phyloP scores from a whole-genome alignment of 176 grass and related monocot genomes.

The Aegilops longissima region DNA sequence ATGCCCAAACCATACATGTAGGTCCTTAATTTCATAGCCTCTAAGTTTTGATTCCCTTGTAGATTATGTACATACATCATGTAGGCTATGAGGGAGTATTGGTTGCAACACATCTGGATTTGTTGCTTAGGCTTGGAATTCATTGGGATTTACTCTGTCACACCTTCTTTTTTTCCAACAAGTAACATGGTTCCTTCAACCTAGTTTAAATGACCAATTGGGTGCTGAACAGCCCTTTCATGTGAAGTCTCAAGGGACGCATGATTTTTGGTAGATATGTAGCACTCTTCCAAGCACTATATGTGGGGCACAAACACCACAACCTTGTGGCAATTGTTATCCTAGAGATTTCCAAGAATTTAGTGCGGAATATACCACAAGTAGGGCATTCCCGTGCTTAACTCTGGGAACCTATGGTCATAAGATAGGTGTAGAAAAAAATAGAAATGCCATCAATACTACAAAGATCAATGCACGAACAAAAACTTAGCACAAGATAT shows the following conservation, averaged over 20 bases:
- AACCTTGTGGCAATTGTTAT: not conserved
- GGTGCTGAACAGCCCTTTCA: not conserved
- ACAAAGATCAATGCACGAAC: not conserved
- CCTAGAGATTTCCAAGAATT: not conserved
- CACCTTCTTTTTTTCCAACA: fast-evolving
- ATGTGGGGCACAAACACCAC: not conserved
- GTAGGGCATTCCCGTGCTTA: not conserved
- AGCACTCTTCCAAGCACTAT: not conserved
- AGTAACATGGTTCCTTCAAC: not conserved
- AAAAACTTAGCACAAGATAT: not conserved
- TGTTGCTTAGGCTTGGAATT: not conserved
- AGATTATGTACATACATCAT: not conserved
- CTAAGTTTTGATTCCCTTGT: not conserved
- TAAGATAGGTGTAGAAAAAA: not conserved
- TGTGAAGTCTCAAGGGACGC: not conserved
- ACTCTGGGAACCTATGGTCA: not conserved
- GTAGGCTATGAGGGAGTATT: not conserved
- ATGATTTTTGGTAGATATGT: not conserved
- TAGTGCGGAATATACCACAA: not conserved
- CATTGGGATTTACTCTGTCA: not conserved
- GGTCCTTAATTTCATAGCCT: not conserved
- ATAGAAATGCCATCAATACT: not conserved
- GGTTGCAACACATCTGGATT: not conserved
- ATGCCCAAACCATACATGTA: not conserved
- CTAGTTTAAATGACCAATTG: not conserved